Evolutionary conservation across 306 rosid species (phyloP).

Genomic region (Datisca glomerata): DNA sequence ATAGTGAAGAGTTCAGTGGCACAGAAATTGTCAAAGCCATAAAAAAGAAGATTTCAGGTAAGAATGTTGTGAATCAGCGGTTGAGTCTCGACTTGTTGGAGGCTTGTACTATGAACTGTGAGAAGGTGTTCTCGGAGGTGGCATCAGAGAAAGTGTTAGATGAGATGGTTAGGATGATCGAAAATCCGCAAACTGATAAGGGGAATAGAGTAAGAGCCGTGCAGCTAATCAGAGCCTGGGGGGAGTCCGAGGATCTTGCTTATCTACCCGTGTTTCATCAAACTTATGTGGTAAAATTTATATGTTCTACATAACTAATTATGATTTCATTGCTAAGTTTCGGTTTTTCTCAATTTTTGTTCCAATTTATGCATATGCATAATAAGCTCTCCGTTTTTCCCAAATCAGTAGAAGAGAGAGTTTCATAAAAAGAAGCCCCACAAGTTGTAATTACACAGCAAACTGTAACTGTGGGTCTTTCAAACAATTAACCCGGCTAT

Average conservation of each 20-base stretch:
- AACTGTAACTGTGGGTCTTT: too few relatives aligned
- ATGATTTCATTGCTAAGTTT: background rate
- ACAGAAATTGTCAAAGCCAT: slow-evolving; percentile 49
- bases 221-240: slow-evolving; percentile 76
- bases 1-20: slow-evolving; percentile 42
- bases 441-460: too few relatives aligned
- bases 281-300: slow-evolving; percentile 42
- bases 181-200: slow-evolving; percentile 23
- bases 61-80: slow-evolving; percentile 33
- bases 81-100: slow-evolving; percentile 63
- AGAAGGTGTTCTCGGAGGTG: slow-evolving; percentile 68
- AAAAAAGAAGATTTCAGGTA: slow-evolving; percentile 42
- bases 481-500: too few relatives aligned
- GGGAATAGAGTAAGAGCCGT: slow-evolving; percentile 32
- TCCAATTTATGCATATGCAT: too few relatives aligned
- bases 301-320: background rate
- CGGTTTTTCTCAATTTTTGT: too few relatives aligned
- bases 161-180: slow-evolving; percentile 45
- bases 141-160: slow-evolving; percentile 75
- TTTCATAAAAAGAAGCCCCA: too few relatives aligned
- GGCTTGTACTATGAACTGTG: slow-evolving; percentile 59
- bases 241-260: slow-evolving; percentile 60
- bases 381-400: too few relatives aligned
- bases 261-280: slow-evolving; percentile 75
- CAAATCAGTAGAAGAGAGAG: too few relatives aligned